phyloP scores from a whole-genome alignment of 768 basidiomycete genomes.

The Trametes punicea region DNA sequence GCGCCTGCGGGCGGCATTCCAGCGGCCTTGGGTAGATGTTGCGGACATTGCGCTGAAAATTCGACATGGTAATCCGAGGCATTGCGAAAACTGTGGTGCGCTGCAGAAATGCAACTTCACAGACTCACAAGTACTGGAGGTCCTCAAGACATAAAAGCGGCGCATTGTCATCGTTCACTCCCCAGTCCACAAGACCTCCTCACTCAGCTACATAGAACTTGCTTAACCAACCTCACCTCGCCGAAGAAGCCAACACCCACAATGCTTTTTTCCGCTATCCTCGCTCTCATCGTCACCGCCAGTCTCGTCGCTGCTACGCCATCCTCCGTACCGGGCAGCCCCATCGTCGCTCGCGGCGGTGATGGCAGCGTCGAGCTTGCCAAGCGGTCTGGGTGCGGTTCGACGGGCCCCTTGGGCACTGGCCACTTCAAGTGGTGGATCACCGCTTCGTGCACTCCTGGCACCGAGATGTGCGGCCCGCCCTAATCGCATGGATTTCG shows the following conservation, averaged over 20 bases:
- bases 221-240: background rate
- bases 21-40: background rate
- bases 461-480: background rate
- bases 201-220: too few species aligned
- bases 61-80: too few species aligned
- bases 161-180: background rate
- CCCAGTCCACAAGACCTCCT: too few species aligned
- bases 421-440: constrained; percentile 8
- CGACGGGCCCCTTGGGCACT: constrained; percentile 1
- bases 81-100: too few species aligned
- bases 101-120: background rate
- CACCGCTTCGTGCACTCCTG: background rate
- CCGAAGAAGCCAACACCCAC: background rate
- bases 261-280: constrained; percentile 7
- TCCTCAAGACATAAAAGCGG: background rate
- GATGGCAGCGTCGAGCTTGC: background rate
- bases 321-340: background rate
- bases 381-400: constrained; percentile 5
- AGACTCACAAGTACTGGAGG: too few species aligned
- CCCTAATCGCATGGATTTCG: background rate
- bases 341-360: constrained; percentile 3
- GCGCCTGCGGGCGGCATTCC: too few species aligned
- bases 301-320: background rate
- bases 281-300: constrained; percentile 1
- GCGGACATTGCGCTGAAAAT: too few species aligned